These are phyloP conservation scores for Sphagnum contortum DNA, from an alignment of 225 moss, liverwort and hornwort genomes.

Conservation along the genomic window DNA sequence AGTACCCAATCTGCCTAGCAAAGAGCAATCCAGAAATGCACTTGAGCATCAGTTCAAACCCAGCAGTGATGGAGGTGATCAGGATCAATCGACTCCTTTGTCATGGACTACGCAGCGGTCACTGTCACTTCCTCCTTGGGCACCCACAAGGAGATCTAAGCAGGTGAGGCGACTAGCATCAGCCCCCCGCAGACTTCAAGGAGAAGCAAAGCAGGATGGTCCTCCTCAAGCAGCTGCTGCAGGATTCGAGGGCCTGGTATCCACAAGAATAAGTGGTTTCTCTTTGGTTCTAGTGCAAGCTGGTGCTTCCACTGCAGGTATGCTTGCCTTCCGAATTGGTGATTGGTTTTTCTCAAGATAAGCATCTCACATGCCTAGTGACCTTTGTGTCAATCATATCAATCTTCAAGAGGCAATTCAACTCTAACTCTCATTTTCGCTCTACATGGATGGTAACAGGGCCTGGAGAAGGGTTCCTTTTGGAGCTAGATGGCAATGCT, in stretches of 20 bases:
- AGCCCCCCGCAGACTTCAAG: conserved; percentile 59
- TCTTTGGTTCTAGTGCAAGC: conserved; percentile 78
- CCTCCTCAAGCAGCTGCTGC: conserved; percentile 2
- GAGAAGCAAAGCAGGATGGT: conserved; percentile 15
- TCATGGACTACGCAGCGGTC: conserved; percentile 45
- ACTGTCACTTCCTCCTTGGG: conserved; percentile 48
- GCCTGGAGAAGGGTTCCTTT: conserved; percentile 69
- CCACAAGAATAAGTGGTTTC: conserved; percentile 34
- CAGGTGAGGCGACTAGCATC: conserved; percentile 59
- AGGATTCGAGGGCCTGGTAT: conserved; percentile 22
- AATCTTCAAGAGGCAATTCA: too few relatives aligned
- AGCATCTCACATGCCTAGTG: too few relatives aligned
- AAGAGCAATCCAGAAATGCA: too few relatives aligned
- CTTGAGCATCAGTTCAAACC: too few relatives aligned
- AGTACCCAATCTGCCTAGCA: too few relatives aligned
- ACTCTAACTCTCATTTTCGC: too few relatives aligned
- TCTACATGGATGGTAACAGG: too few relatives aligned
- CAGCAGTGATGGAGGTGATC: too few relatives aligned
- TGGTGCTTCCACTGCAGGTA: conserved; percentile 39
- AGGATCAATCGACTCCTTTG: conserved; percentile 8
- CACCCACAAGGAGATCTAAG: conserved; percentile 19
- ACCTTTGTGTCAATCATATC: too few relatives aligned
- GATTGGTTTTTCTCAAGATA: too few relatives aligned
- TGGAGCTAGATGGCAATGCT: conserved; percentile 69
- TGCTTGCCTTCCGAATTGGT: background rate